Evolutionary conservation across 129 eudicot species (phyloP).

Genomic region (Chrysanthemum seticuspe): DNA sequence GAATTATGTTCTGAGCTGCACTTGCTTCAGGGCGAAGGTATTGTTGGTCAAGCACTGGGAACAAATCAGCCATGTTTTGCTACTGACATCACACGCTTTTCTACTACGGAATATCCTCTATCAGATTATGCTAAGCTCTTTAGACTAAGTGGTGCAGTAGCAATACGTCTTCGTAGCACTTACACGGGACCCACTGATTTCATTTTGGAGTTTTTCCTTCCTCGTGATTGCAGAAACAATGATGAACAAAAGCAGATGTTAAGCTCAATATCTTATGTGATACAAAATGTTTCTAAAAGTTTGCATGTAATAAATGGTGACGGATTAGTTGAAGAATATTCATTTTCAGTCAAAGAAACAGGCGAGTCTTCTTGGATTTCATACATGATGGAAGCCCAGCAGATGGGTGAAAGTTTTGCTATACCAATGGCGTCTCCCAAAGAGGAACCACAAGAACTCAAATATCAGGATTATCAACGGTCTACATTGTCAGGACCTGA

Average conservation of each 20-base stretch:
- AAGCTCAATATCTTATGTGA: constrained; percentile 38
- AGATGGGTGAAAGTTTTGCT: constrained; percentile 51
- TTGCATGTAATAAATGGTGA: constrained; percentile 39
- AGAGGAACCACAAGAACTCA: constrained; percentile 60
- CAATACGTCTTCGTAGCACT: constrained; percentile 53
- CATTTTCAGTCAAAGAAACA: constrained; percentile 18
- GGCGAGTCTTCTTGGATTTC: constrained; percentile 46
- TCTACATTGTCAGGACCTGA: constrained; percentile 24
- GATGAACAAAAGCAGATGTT: constrained; percentile 44
- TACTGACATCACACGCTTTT: constrained; percentile 42
- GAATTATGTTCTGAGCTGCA: constrained; percentile 53
- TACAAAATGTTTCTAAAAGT: constrained; percentile 35
- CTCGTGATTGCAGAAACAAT: constrained; percentile 34
- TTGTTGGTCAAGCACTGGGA: constrained; percentile 54
- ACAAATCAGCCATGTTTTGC: constrained; percentile 57
- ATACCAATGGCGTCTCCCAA: constrained; percentile 44
- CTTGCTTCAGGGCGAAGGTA: constrained; percentile 53
- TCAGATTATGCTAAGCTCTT: constrained; percentile 47
- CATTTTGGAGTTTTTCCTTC: constrained; percentile 55
- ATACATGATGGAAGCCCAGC: constrained; percentile 49
- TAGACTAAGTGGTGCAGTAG: constrained; percentile 52
- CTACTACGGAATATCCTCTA: constrained; percentile 50
- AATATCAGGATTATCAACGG: not conserved
- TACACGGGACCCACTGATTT: constrained; percentile 32
- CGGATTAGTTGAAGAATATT: constrained; percentile 26